Evolutionary conservation across 768 basidiomycete species (phyloP).

Genomic region (Russula griseocarnosa): DNA sequence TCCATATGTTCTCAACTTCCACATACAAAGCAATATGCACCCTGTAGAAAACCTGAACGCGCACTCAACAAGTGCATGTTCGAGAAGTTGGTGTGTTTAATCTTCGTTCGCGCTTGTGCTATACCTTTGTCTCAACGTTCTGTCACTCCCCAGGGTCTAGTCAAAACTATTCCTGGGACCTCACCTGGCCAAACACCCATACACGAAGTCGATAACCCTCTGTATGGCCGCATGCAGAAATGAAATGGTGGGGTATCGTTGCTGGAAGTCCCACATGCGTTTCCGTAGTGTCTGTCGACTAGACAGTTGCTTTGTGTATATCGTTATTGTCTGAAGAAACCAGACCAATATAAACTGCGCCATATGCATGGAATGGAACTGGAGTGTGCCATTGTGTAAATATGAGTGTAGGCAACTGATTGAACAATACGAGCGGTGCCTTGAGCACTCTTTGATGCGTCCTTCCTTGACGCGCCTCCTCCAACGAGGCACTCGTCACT

Average conservation of each 20-base stretch:
- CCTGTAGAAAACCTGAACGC: constrained; percentile 85
- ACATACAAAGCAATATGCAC: constrained; percentile 68
- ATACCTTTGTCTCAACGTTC: neutral
- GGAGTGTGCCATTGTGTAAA: neutral
- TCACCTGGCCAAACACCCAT: constrained; percentile 77
- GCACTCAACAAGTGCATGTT: constrained; percentile 92
- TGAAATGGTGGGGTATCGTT: constrained; percentile 35
- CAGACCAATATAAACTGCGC: constrained; percentile 3
- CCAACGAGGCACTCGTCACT: constrained; percentile 14
- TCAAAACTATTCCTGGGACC: constrained; percentile 86
- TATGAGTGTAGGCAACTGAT: neutral
- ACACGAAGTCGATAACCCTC: constrained; percentile 83
- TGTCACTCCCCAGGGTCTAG: constrained; percentile 60
- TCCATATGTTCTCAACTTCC: constrained; percentile 3
- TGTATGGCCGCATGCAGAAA: constrained; percentile 83
- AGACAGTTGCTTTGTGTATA: constrained; percentile 11
- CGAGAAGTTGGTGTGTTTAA: constrained; percentile 80
- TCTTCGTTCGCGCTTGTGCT: neutral
- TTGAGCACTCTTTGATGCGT: constrained; percentile 9
- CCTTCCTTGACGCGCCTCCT: constrained; percentile 33
- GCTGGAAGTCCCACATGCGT: neutral
- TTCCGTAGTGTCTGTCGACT: constrained; percentile 10
- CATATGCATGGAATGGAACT: neutral
- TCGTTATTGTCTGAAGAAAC: neutral
- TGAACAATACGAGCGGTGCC: neutral